These are phyloP conservation scores for Rosa chinensis DNA, from an alignment of 306 rosid genomes.

Conservation along the genomic window DNA sequence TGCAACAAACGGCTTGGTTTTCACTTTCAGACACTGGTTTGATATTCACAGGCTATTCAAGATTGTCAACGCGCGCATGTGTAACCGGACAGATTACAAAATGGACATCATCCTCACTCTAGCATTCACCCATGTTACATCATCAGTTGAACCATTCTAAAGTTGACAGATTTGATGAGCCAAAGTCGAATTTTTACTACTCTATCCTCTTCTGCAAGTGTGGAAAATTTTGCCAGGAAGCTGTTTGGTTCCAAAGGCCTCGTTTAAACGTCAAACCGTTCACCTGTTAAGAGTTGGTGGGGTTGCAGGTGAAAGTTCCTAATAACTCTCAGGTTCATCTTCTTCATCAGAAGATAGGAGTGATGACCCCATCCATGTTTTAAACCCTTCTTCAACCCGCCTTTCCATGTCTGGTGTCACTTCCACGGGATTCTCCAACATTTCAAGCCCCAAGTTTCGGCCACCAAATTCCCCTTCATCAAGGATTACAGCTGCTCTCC, in stretches of 20 bases:
- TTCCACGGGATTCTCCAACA: slow-evolving; percentile 74
- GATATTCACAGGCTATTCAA: slow-evolving; percentile 40
- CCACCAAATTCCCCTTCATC: slow-evolving; percentile 64
- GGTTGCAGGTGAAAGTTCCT: slow-evolving; percentile 43
- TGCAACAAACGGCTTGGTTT: not conserved
- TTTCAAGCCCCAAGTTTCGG: slow-evolving; percentile 81
- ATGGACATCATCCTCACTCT: slow-evolving; percentile 19
- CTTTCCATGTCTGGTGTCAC: slow-evolving; percentile 91
- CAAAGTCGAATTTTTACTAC: slow-evolving; percentile 26
- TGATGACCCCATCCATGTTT: slow-evolving; percentile 96
- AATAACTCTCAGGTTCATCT: slow-evolving; percentile 70
- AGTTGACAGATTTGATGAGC: slow-evolving; percentile 16
- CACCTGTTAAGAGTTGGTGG: slow-evolving; percentile 49
- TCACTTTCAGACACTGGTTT: slow-evolving; percentile 7
- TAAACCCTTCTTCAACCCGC: slow-evolving; percentile 83
- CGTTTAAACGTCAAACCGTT: slow-evolving; percentile 36
- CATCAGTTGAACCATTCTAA: slow-evolving; percentile 26
- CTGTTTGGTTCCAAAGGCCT: slow-evolving; percentile 25
- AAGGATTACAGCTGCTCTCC: slow-evolving; percentile 71
- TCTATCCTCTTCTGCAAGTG: slow-evolving; percentile 32
- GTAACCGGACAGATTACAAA: slow-evolving; percentile 23
- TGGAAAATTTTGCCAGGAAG: slow-evolving; percentile 27
- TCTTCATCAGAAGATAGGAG: slow-evolving; percentile 93
- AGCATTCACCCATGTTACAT: slow-evolving; percentile 22
- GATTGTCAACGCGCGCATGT: slow-evolving; percentile 22